Evolutionary conservation across 176 grass and related monocot species (phyloP).

Genomic region (Leersia perrieri): DNA sequence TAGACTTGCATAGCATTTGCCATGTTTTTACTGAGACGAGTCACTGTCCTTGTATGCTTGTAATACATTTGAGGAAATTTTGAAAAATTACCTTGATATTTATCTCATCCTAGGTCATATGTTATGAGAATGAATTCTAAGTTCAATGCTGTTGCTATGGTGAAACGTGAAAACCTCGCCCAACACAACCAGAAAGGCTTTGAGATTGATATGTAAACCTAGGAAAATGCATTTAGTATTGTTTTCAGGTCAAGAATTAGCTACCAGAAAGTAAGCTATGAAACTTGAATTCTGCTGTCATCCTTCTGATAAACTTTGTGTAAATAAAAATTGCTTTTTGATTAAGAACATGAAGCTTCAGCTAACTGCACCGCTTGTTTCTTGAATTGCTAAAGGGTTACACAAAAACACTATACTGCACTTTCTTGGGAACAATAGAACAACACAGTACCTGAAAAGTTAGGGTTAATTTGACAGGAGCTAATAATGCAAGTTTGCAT

Average conservation of each 20-base stretch:
- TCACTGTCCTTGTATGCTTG: background rate
- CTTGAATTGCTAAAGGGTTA: conserved; percentile 23
- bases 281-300: background rate
- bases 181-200: background rate
- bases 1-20: background rate
- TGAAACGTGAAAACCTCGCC: background rate
- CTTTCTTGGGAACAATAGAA: conserved; percentile 4
- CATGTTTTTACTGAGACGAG: conserved; percentile 16
- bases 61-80: background rate
- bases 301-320: conserved; percentile 16
- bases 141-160: background rate
- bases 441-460: background rate
- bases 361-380: conserved; percentile 11
- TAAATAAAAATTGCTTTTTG: background rate
- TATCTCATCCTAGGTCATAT: background rate
- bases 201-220: conserved; percentile 9
- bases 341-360: background rate
- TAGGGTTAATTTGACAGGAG: background rate
- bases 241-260: conserved; percentile 14
- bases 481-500: conserved; percentile 8
- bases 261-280: conserved; percentile 21
- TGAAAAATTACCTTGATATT: conserved; percentile 8
- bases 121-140: background rate
- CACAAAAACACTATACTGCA: background rate
- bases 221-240: background rate